These are phyloP conservation scores for Cercospora berteroae DNA, from an alignment of 2,329 filamentous ascomycete species.

Conservation along the genomic window DNA sequence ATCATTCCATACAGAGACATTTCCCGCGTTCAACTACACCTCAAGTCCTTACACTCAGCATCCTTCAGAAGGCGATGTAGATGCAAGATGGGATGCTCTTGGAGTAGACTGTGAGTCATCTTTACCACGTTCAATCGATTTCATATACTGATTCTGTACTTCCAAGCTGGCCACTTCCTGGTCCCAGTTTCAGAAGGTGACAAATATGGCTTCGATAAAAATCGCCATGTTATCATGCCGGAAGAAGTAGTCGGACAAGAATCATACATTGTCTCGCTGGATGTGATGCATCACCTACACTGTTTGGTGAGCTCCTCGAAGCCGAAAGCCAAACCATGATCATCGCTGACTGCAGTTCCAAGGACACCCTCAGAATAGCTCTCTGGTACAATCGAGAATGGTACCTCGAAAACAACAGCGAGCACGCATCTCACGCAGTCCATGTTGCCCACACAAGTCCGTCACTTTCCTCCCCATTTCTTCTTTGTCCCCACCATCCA, in stretches of 20 bases:
- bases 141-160: background rate
- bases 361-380: slow-evolving; percentile 1
- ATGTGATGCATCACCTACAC: slow-evolving; percentile 11
- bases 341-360: background rate
- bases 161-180: background rate
- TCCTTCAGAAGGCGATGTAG: background rate
- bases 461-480: no score
- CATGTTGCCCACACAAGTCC: slow-evolving; percentile 1
- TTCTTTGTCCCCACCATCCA: background rate
- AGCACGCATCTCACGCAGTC: background rate
- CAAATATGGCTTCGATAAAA: background rate
- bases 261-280: background rate
- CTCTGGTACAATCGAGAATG: slow-evolving; percentile 11
- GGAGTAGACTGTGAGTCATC: background rate
- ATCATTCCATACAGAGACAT: background rate
- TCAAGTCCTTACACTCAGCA: background rate
- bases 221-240: background rate
- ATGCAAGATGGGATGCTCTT: background rate
- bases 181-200: background rate
- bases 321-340: no score
- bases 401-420: slow-evolving; percentile 5
- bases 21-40: background rate
- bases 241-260: background rate
- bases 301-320: background rate
- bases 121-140: no score